Base-by-base conservation (phyloP, 2,329 filamentous ascomycete genomes). In the Scortechinia acanthostroma region DNA sequence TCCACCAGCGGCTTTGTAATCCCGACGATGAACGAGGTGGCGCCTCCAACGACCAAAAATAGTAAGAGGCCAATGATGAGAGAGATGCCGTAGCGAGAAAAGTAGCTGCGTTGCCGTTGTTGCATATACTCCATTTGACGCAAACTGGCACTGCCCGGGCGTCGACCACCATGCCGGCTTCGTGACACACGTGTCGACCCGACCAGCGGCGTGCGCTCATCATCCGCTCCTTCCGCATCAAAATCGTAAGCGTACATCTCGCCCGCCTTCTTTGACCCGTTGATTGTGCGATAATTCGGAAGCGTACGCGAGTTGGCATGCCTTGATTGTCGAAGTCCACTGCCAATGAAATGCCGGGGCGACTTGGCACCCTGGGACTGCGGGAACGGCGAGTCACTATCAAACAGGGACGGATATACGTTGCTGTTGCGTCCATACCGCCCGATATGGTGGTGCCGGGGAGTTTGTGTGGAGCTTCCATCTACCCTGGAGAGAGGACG, bases 181-280 rank as follows among this genome's bases (percentile, higher is more conserved):
- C 77, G 70, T 22, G 69, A 66, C 43, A 65, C 66, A 44, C 73
- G 73, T 14, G 70, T 63, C 3, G 72, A 69, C 20, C 25, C 25
- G 35, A 85, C 70, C 42, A 86, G 64, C 6, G 82, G 81, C 15
- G 79, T 80, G 23, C 79, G 70, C 58, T 85, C 80, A 55, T 81
- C 77, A 52, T 83, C 79, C 43, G 77, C 80, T 17, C 74, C 76
- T 49, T 40, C 35, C 6, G 35, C 35, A 40, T 40, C 35, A 40
- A 10, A 40, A 19, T 40, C 35, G 17, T 13, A 40, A 17, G 6
- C 35, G 20, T 13, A 40, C 10, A 40, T 19, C 6, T 40, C 35
- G 10, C 35, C 35, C 6, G 35, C 35, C 35, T 40, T 40, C 20
- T 40, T 40, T 6, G 35, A 13, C 6, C 17, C 6, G 17, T 17